Evolutionary conservation across 1,284 basidiomycete genomes (phyloP).

Genomic region (Vanrija sp.): DNA sequence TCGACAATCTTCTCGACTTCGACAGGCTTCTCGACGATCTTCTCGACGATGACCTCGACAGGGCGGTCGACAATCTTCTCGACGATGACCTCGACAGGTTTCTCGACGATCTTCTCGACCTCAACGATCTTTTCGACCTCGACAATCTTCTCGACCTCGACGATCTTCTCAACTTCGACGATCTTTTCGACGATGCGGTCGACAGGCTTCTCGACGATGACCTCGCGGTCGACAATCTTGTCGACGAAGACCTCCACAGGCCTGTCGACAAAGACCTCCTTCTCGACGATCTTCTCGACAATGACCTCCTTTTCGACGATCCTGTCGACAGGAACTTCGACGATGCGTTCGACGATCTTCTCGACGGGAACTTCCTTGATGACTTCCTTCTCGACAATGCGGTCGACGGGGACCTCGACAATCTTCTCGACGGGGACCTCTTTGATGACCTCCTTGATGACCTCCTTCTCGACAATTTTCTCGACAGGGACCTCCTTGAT

Average conservation of each 20-base stretch:
- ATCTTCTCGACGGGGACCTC: constrained; percentile 38
- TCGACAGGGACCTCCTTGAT: constrained; percentile 30
- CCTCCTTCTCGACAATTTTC: constrained; percentile 43
- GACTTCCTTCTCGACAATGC: constrained; percentile 41
- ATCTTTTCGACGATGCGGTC: constrained; percentile 33
- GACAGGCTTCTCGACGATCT: constrained; percentile 37
- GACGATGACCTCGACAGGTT: constrained; percentile 40
- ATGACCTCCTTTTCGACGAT: constrained; percentile 35
- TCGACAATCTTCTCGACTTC: constrained; percentile 42
- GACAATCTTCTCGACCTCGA: constrained; percentile 32
- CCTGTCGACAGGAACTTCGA: constrained; percentile 44
- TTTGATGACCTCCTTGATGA: constrained; percentile 14
- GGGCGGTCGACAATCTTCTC: constrained; percentile 50
- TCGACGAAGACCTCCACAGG: constrained; percentile 33
- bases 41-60: constrained; percentile 44
- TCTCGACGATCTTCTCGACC: constrained; percentile 41
- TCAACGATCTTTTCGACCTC: constrained; percentile 35
- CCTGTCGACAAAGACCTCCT: constrained; percentile 31
- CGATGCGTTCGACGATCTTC: constrained; percentile 28
- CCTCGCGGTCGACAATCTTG: constrained; percentile 23
- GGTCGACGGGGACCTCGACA: constrained; percentile 29
- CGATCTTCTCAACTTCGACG: constrained; percentile 31
- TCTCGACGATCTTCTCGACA: constrained; percentile 39
- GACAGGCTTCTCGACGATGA: constrained; percentile 27
- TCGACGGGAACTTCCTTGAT: constrained; percentile 34